Base-by-base conservation (phyloP, 2,329 filamentous ascomycete genomes). In the Falciphora oryzae region DNA sequence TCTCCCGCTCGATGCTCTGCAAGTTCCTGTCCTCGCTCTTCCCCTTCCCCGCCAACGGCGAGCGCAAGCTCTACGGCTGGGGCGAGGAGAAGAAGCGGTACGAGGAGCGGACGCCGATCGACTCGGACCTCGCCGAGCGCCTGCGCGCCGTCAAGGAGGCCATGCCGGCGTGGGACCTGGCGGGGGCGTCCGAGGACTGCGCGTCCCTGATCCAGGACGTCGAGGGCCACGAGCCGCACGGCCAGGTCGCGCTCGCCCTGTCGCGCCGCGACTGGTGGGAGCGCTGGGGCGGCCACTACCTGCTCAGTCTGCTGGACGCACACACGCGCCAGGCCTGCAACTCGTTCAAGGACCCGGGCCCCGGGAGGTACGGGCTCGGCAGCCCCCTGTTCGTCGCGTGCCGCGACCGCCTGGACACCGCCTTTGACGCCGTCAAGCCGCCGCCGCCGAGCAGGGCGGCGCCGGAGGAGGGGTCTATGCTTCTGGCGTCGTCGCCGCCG, bases 331-430 rank as follows among this genome's bases (percentile, higher is more conserved):
- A 88, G 71, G 73, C 82, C 13, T 86, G 85, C 75, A 87, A 86
- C 70, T 83, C 81, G 0, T 88, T 87, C 79, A 86, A 87, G 69
- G 86, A 88, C 66, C 75, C 81, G 0, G 85, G 85, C 0, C 83
- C 85, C 4, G 77, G 84, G 8, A 76, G 79, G 67, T 88, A 87
- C 68, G 80, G 84, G 22, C 69, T 69, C 0, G 71, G 78, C 1
- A 85, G 81, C 63, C 77, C 80, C 0, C 75, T 87, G 3, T 88
- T 89, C 70, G 71, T 73, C 18, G 67, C 72, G 7, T 86, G 81
- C 69, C 76, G 83, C 11, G 76, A 83, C 61, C 68, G 72, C 1
- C 78, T 88, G 0, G 81, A 85, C 65, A 68, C 68, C 0, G 79
- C 79, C 0, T 85, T 85, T 66, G 80, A 85, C 65, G 73, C 68